Conservation (phyloP, 352 stramenopile genomes). For the Thraustochytrium sp. region DNA sequence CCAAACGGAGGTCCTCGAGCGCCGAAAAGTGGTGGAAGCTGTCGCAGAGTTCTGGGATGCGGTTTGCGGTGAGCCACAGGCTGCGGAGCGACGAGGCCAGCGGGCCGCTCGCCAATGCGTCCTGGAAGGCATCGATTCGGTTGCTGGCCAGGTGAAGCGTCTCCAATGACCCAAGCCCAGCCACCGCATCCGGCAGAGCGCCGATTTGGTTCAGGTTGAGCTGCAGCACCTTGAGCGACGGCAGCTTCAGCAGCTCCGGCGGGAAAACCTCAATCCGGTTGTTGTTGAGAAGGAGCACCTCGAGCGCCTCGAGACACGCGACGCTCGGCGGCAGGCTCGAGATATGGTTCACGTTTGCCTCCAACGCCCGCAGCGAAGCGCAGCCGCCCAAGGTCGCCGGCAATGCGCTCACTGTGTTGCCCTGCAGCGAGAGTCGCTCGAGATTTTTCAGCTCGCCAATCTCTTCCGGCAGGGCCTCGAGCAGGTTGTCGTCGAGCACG, state of each 20-base stretch:
- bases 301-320: background rate
- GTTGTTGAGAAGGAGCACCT: background rate
- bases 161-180: background rate
- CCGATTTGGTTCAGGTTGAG: constrained; percentile 19
- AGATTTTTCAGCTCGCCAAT: background rate
- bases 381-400: background rate
- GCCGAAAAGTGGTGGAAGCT: background rate
- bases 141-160: constrained; percentile 29
- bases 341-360: constrained; percentile 20
- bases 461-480: background rate
- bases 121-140: background rate
- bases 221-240: background rate
- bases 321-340: background rate
- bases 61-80: constrained; percentile 31
- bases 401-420: background rate
- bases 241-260: background rate
- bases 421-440: background rate
- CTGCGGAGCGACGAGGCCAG: background rate
- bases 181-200: background rate
- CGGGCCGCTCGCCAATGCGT: background rate
- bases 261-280: background rate
- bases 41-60: constrained; percentile 31
- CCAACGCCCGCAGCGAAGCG: background rate
- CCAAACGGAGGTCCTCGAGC: constrained; percentile 11
- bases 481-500: constrained; percentile 25